These are phyloP conservation scores for Colletotrichum liaoningense DNA, from an alignment of 2,329 filamentous ascomycete species.

Conservation along the genomic window DNA sequence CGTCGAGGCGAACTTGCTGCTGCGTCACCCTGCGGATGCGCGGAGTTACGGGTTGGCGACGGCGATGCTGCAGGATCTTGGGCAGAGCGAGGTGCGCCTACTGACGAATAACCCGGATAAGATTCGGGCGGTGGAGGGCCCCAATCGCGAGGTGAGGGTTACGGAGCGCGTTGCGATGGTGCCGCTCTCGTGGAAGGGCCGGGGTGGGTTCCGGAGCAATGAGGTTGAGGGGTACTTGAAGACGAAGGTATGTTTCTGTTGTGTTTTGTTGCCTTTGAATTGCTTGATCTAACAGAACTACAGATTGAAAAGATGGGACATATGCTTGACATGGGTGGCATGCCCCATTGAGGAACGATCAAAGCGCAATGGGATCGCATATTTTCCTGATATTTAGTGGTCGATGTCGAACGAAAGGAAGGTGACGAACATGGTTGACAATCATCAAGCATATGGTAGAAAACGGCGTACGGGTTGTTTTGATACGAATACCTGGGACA, in stretches of 20 bases:
- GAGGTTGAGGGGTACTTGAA: constrained; percentile 95
- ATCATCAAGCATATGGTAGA: constrained; percentile 23
- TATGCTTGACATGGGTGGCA: constrained; percentile 69
- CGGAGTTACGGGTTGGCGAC: constrained; percentile 96
- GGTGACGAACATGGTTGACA: background rate
- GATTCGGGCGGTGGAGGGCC: constrained; percentile 92
- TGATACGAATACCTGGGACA: constrained; percentile 35
- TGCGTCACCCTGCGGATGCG: constrained; percentile 94
- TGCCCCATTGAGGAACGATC: constrained; percentile 22
- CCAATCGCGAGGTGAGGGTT: constrained; percentile 87
- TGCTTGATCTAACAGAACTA: background rate
- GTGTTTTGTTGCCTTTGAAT: background rate
- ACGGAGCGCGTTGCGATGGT: constrained; percentile 95
- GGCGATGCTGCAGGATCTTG: constrained; percentile 90
- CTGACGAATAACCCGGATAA: constrained; percentile 99
- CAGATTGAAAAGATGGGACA: constrained; percentile 92
- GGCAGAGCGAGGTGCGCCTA: constrained; percentile 80
- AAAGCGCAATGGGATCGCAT: too few relatives aligned
- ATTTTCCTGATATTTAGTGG: background rate
- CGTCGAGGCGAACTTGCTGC: constrained; percentile 91
- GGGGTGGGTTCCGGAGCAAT: constrained; percentile 83
- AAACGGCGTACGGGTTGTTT: constrained; percentile 18
- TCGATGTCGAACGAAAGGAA: too few relatives aligned
- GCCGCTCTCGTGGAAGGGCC: constrained; percentile 90
- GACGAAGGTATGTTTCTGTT: constrained; percentile 78